Evolutionary conservation across 2,329 filamentous ascomycete species (phyloP).

Genomic region (Nannizziopsis arthrosporioides): DNA sequence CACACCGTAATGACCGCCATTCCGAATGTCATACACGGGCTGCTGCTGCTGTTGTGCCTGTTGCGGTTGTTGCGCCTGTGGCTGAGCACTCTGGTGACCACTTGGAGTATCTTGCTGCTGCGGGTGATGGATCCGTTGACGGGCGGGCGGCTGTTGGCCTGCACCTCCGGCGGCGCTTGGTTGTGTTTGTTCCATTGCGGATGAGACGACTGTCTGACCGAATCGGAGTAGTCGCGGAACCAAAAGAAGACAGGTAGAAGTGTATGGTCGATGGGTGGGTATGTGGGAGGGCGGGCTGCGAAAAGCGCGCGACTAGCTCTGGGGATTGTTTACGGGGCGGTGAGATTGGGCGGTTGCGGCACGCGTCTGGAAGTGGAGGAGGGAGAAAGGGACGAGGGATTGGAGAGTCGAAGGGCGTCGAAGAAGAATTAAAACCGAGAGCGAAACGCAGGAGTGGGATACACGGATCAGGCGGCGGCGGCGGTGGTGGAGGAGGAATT

Average conservation of each 20-base stretch:
- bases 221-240: not conserved
- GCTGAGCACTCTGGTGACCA: conserved; percentile 32
- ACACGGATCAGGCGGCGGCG: not conserved
- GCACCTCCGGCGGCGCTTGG: conserved; percentile 8
- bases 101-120: conserved; percentile 10
- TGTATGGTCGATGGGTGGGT: not conserved
- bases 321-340: not conserved
- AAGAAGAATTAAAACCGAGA: not conserved
- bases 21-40: conserved; percentile 59
- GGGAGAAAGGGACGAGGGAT: not conserved
- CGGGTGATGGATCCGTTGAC: conserved; percentile 10
- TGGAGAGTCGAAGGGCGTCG: not conserved
- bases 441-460: not conserved
- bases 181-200: conserved; percentile 12
- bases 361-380: not conserved
- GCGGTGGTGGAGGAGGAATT: not conserved
- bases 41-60: conserved; percentile 46
- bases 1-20: conserved; percentile 69
- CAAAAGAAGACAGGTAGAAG: not conserved
- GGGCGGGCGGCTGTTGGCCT: not conserved
- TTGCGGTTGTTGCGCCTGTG: conserved; percentile 45
- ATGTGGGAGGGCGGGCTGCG: not conserved
- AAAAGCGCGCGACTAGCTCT: not conserved
- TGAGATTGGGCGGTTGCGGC: conserved; percentile 2
- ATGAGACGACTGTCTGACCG: not conserved